Base-by-base conservation (phyloP, 1,284 basidiomycete genomes). In the Volvariella surrecta region DNA sequence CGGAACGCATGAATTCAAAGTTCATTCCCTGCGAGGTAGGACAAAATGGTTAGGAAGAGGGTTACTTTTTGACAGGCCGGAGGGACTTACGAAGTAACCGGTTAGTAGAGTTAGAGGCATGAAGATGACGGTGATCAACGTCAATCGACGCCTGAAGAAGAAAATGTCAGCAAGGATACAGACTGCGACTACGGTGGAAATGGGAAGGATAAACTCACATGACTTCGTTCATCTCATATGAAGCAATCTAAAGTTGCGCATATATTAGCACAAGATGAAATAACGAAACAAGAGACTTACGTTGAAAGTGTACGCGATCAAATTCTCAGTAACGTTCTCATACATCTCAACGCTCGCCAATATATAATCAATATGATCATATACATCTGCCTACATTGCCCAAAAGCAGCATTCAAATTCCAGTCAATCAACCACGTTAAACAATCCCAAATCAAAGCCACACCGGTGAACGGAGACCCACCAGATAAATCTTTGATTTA, bases 321-420 rank as follows among this genome's bases (percentile, higher is more conserved):
- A 57, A 53, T 85, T 84, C 53, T 84, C 80, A 11, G 77, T 67
- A 45, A 81, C 75, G 15, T 68, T 71, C 4, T 76, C 68, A 52
- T 82, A 82, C 75, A 79, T 82, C 50, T 84, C 81, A 42, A 85
- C 52, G 49, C 75, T 81, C 4, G 70, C 68, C 35, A 83, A 56
- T 32, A 80, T 75, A 50, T 79, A 81, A 45, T 82, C 79, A 65
- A 81, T 79, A 50, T 84, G 81, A 52, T 84, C 81, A 46, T 74
- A 70, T 2, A 83, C 78, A 54, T 83, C 81, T 8, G 78, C 77
- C 76, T 79, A 44, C 15, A 18, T 10, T 21, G 10, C 37, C 22
- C 28, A 44, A 22, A 16, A 31, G 30, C 15, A 9, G 30, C 9
- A 31, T 15, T 9, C 22, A n/a, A 39, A 4, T 21, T 16, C 9